Percentiles rank a stretch among this genome's conserved stretches.
Conservation (phyloP, 768 basidiomycete species). For the Lyophyllum atratum region DNA sequence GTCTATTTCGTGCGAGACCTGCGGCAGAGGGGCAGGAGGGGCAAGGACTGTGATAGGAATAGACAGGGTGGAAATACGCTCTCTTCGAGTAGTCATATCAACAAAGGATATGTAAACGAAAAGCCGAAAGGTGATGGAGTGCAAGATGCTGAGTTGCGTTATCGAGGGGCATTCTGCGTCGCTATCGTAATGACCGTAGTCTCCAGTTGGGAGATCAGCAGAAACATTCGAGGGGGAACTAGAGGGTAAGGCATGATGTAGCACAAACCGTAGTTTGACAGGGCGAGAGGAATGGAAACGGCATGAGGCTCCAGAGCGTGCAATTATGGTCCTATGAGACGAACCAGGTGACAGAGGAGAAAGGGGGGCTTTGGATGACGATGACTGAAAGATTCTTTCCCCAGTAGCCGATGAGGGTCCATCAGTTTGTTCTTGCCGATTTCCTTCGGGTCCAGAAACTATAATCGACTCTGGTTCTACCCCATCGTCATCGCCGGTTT, state of each 20-base stretch:
- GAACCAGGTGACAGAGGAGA: conserved; percentile 13
- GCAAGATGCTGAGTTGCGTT: conserved; percentile 80
- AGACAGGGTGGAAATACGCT: conserved; percentile 61
- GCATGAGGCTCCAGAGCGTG: conserved; percentile 89
- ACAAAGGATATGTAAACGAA: conserved; percentile 78
- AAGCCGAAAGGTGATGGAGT: conserved; percentile 78
- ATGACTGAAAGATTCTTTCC: conserved; percentile 31
- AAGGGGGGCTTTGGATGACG: conserved; percentile 45
- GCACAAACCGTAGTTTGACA: conserved; percentile 76
- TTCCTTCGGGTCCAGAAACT: conserved; percentile 18
- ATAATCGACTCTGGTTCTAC: conserved; percentile 34
- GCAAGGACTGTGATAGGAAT: conserved; percentile 77
- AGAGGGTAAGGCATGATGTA: conserved; percentile 63
- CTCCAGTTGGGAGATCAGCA: conserved; percentile 41
- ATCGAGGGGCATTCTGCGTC: conserved; percentile 74
- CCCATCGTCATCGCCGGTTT: conserved; percentile 41
- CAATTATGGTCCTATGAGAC: conserved; percentile 51
- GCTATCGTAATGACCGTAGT: conserved; percentile 50
- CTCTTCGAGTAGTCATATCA: conserved; percentile 65
- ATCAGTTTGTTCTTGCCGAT: conserved; percentile 20
- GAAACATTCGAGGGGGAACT: conserved; percentile 50
- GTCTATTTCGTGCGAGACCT: conserved; percentile 72
- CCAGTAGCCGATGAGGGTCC: conserved; percentile 30
- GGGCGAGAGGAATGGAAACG: conserved; percentile 80
- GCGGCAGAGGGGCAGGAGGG: conserved; percentile 75